These are phyloP conservation scores for Penicillium sp. DNA, from an alignment of 2,329 filamentous ascomycete species.

Conservation along the genomic window DNA sequence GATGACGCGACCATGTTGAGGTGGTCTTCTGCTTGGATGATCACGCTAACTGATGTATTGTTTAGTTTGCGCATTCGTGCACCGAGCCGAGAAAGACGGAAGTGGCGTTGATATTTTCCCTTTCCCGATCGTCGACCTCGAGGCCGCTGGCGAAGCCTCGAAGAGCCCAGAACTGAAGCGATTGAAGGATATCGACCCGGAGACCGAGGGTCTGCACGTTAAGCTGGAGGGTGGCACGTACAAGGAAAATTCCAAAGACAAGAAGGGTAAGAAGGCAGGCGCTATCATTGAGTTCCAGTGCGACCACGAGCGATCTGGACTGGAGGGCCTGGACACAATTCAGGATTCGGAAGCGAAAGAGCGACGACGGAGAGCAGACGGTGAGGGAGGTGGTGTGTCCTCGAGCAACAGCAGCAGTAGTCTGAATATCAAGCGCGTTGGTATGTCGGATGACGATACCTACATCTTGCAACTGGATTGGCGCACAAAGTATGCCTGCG, in stretches of 20 bases:
- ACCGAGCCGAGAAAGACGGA: constrained; percentile 49
- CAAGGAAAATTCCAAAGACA: constrained; percentile 47
- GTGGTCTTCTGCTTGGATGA: not conserved
- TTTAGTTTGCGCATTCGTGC: constrained; percentile 72
- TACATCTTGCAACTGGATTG: constrained; percentile 74
- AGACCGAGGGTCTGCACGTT: constrained; percentile 69
- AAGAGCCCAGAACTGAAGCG: constrained; percentile 63
- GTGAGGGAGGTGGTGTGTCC: constrained; percentile 16
- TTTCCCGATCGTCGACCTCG: constrained; percentile 70
- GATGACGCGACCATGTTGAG: not conserved
- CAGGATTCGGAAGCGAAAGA: constrained; percentile 11
- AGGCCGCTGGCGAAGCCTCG: constrained; percentile 50
- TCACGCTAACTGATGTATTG: not conserved
- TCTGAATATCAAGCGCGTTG: constrained; percentile 74
- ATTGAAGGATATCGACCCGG: constrained; percentile 64
- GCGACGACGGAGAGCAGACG: constrained; percentile 15
- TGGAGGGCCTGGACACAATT: constrained; percentile 53
- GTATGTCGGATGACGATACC: constrained; percentile 53
- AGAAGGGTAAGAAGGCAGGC: constrained; percentile 55
- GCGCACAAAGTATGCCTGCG: constrained; percentile 84
- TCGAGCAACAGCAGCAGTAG: constrained; percentile 55
- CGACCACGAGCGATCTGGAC: constrained; percentile 66
- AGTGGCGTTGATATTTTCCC: constrained; percentile 31
- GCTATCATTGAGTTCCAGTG: constrained; percentile 85
- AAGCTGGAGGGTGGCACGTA: constrained; percentile 61